Percentiles rank a stretch among this genome's conserved stretches.
phyloP scores from a whole-genome alignment of 768 basidiomycete genomes.

The Boletus reticulatus region DNA sequence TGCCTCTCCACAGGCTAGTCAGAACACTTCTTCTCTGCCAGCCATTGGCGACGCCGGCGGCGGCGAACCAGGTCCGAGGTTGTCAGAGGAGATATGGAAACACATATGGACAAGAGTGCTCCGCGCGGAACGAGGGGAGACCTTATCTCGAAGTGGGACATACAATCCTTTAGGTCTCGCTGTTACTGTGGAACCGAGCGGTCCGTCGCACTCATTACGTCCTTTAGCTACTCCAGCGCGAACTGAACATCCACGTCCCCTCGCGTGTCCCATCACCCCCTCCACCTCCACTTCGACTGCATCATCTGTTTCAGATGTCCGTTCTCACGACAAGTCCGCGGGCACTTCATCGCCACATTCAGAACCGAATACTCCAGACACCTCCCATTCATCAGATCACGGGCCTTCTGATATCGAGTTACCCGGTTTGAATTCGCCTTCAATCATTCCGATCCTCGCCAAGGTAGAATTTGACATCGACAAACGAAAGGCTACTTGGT shows the following conservation, averaged over 20 bases:
- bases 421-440: slow-evolving; percentile 60
- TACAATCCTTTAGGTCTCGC: slow-evolving; percentile 45
- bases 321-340: slow-evolving; percentile 47
- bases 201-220: slow-evolving; percentile 35
- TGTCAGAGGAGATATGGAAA: slow-evolving; percentile 87
- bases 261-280: slow-evolving; percentile 33
- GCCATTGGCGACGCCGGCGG: slow-evolving; percentile 31
- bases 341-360: slow-evolving; percentile 42
- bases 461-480: slow-evolving; percentile 97
- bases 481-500: slow-evolving; percentile 75
- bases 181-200: slow-evolving; percentile 37
- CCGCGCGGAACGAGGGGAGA: slow-evolving; percentile 54
- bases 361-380: slow-evolving; percentile 55
- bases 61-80: slow-evolving; percentile 69
- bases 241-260: slow-evolving; percentile 38
- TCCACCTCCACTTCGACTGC: slow-evolving; percentile 46
- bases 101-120: slow-evolving; percentile 78
- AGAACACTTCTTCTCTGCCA: slow-evolving; percentile 13
- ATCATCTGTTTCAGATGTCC: slow-evolving; percentile 50
- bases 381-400: slow-evolving; percentile 39
- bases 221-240: slow-evolving; percentile 47
- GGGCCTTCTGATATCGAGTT: slow-evolving; percentile 55
- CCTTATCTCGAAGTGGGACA: slow-evolving; percentile 34
- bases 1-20: slow-evolving; percentile 25
- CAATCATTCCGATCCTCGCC: slow-evolving; percentile 80